Evolutionary conservation across 2,329 filamentous ascomycete genomes (phyloP).

Genomic region (Pyricularia pennisetigena): DNA sequence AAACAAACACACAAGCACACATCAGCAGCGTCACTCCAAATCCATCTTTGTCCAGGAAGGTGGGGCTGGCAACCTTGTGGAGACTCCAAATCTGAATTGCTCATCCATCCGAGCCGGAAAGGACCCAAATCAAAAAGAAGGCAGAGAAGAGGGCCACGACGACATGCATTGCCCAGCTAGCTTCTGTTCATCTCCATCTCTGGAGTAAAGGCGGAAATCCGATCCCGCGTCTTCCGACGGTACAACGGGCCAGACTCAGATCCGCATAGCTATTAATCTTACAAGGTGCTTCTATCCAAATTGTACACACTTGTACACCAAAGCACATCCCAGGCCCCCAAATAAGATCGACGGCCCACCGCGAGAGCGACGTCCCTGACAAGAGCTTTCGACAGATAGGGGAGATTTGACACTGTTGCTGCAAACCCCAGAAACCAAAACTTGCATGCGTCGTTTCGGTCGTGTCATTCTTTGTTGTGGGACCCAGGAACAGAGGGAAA

Average conservation of each 20-base stretch:
- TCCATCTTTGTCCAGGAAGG: neutral
- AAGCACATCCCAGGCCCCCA: neutral
- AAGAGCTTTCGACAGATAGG: neutral
- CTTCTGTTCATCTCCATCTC: neutral
- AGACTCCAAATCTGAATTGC: neutral
- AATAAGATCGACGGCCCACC: neutral
- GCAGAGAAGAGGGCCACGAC: neutral
- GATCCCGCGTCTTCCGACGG: neutral
- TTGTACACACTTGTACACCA: neutral
- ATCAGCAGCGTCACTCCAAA: neutral
- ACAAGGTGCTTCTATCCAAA: neutral
- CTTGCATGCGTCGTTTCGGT: neutral
- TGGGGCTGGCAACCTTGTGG: neutral
- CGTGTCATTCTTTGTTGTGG: neutral
- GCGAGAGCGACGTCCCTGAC: neutral
- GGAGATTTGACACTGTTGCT: neutral
- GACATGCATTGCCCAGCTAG: neutral
- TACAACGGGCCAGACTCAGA: neutral
- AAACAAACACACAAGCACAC: too few species aligned
- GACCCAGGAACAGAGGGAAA: neutral
- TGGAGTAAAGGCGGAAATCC: neutral
- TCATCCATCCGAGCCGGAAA: neutral
- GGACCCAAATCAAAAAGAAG: neutral
- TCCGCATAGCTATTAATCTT: neutral
- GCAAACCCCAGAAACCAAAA: neutral